phyloP scores from a whole-genome alignment of 116 monocot genomes.

The Papilionanthe hybrid region DNA sequence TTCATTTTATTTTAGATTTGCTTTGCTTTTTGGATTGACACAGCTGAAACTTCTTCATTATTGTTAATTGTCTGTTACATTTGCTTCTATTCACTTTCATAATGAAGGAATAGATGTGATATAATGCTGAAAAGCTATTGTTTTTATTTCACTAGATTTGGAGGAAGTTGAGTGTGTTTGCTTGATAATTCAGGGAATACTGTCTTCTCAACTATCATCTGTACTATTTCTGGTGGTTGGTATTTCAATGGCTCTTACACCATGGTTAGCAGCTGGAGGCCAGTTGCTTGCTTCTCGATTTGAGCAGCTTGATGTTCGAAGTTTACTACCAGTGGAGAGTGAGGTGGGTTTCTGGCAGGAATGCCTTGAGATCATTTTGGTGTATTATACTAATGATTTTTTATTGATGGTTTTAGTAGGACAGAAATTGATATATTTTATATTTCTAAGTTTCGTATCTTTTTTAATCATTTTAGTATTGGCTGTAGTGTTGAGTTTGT shows the following conservation, averaged over 20 bases:
- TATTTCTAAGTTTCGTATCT: background rate
- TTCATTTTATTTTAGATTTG: background rate
- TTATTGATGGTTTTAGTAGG: background rate
- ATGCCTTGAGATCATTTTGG: background rate
- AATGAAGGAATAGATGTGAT: background rate
- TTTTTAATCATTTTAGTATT: background rate
- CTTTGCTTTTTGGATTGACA: background rate
- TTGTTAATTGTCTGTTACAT: background rate
- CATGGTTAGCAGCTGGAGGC: slow-evolving; percentile 93
- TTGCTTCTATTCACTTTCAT: background rate
- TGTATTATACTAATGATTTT: background rate
- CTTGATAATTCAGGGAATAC: slow-evolving; percentile 57
- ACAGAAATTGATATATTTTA: background rate
- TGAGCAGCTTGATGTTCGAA: slow-evolving; percentile 96
- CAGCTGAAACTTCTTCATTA: background rate
- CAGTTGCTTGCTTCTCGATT: slow-evolving; percentile 88
- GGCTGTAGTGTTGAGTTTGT: background rate
- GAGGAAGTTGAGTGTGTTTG: slow-evolving; percentile 1
- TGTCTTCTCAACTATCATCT: slow-evolving; percentile 77
- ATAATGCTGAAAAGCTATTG: background rate
- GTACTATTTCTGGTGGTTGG: slow-evolving; percentile 95
- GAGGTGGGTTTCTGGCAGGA: slow-evolving; percentile 41
- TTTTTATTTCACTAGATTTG: background rate
- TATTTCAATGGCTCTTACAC: slow-evolving; percentile 94
- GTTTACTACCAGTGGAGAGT: slow-evolving; percentile 83